Conservation (phyloP, 208 protist species). For the Acanthamoeba healyi region DNA sequence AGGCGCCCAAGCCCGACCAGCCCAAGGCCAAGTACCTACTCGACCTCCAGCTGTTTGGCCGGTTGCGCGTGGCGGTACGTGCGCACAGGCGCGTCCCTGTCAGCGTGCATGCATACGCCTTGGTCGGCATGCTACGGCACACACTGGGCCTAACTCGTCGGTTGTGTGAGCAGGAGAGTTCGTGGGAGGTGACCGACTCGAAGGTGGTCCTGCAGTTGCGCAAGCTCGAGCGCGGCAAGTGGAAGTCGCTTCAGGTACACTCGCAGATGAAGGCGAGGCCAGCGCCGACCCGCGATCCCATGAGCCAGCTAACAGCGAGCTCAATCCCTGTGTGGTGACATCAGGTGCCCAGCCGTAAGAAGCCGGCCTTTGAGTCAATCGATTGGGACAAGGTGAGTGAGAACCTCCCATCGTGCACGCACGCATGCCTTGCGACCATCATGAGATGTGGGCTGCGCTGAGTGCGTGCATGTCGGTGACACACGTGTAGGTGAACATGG, state of each 20-base stretch:
- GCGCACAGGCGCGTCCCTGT: no score
- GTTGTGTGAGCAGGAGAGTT: neutral
- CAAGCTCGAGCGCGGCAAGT: neutral
- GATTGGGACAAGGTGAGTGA: neutral
- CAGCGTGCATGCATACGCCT: neutral
- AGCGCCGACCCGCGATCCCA: neutral
- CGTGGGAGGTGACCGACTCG: neutral
- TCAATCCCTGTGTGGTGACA: neutral
- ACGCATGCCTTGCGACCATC: no score
- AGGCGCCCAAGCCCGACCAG: neutral
- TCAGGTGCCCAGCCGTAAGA: conserved; percentile 19
- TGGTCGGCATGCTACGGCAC: no score
- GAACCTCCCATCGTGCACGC: no score
- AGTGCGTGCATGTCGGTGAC: neutral
- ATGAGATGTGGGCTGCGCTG: neutral
- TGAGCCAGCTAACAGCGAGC: neutral
- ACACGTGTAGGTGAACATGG: neutral
- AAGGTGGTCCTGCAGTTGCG: conserved; percentile 15
- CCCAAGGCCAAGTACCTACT: conserved; percentile 5
- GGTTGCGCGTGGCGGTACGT: neutral
- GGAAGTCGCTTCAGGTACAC: neutral
- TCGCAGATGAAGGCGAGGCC: neutral
- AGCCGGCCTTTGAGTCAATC: conserved; percentile 12
- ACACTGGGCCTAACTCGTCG: no score
- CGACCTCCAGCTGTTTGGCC: conserved; percentile 10